Evolutionary conservation across 805 yeast species (phyloP).

Genomic region (Spathaspora girioi): DNA sequence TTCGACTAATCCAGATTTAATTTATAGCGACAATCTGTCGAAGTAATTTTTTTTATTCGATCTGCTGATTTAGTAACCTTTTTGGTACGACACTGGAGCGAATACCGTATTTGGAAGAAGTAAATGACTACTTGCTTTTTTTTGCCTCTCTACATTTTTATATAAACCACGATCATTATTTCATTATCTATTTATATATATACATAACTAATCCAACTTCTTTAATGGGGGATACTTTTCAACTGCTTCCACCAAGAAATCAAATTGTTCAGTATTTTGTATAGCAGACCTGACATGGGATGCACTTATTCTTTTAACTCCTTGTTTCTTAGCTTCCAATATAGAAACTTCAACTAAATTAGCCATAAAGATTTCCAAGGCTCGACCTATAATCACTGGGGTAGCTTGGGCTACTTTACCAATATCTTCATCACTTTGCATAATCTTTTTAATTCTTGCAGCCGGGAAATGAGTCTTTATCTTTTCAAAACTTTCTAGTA

Average conservation of each 20-base stretch:
- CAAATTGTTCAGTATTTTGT: slow-evolving; percentile 83
- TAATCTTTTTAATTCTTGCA: slow-evolving; percentile 90
- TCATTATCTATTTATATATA: background rate
- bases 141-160: background rate
- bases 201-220: slow-evolving; percentile 6
- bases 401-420: slow-evolving; percentile 99
- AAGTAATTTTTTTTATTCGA: too few relatives aligned
- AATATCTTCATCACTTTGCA: slow-evolving; percentile 97
- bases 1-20: background rate
- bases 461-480: slow-evolving; percentile 85
- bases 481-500: slow-evolving; percentile 36
- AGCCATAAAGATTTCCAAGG: slow-evolving; percentile 87
- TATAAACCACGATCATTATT: background rate
- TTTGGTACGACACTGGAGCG: background rate
- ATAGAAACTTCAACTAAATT: slow-evolving; percentile 83
- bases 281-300: slow-evolving; percentile 83
- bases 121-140: background rate
- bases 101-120: background rate
- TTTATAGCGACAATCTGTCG: background rate
- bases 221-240: slow-evolving; percentile 50
- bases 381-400: slow-evolving; percentile 96
- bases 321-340: slow-evolving; percentile 68
- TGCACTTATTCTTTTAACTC: slow-evolving; percentile 77
- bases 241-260: slow-evolving; percentile 78
- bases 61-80: too few relatives aligned